Percentiles rank a stretch among this genome's conserved stretches.
phyloP scores from a whole-genome alignment of 208 protist species.

The Blastocrithidia nonstop region DNA sequence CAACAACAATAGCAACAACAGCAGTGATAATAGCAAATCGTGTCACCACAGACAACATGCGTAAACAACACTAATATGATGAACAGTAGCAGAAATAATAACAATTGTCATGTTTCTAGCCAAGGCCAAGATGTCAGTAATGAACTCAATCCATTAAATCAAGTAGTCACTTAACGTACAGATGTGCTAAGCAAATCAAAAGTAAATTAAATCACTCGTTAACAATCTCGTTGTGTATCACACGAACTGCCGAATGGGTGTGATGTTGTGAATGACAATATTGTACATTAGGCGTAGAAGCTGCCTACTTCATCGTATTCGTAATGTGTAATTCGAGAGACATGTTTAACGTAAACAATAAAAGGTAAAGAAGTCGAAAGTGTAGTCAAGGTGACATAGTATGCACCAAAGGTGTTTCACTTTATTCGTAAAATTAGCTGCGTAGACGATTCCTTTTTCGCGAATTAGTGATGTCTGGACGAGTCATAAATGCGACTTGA shows the following conservation, averaged over 20 bases:
- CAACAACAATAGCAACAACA: neutral
- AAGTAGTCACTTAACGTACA: too few species aligned
- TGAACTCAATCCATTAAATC: too few species aligned
- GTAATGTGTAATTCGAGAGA: slow-evolving; percentile 6
- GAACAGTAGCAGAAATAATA: neutral
- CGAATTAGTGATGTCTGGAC: slow-evolving; percentile 52
- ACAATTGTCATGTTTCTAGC: slow-evolving; percentile 3
- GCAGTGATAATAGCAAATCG: neutral
- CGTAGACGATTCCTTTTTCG: slow-evolving; percentile 29
- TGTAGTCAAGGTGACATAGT: slow-evolving; percentile 40
- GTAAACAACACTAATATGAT: neutral
- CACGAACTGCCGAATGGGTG: slow-evolving; percentile 10
- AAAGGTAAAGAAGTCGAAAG: slow-evolving; percentile 1
- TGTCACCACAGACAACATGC: neutral
- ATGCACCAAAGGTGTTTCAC: slow-evolving; percentile 57
- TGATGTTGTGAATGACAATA: slow-evolving; percentile 8
- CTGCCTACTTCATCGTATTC: slow-evolving; percentile 2
- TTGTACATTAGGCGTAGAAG: slow-evolving; percentile 4
- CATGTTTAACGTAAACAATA: neutral
- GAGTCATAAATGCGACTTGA: slow-evolving; percentile 37
- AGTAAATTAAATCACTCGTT: slow-evolving; percentile 4
- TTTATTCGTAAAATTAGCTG: slow-evolving; percentile 33
- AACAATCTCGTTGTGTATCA: slow-evolving; percentile 5
- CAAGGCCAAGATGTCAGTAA: too few species aligned
- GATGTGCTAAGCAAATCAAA: too few species aligned